Evolutionary conservation across 768 basidiomycete genomes (phyloP).

Genomic region (Melanogaster broomeanus): DNA sequence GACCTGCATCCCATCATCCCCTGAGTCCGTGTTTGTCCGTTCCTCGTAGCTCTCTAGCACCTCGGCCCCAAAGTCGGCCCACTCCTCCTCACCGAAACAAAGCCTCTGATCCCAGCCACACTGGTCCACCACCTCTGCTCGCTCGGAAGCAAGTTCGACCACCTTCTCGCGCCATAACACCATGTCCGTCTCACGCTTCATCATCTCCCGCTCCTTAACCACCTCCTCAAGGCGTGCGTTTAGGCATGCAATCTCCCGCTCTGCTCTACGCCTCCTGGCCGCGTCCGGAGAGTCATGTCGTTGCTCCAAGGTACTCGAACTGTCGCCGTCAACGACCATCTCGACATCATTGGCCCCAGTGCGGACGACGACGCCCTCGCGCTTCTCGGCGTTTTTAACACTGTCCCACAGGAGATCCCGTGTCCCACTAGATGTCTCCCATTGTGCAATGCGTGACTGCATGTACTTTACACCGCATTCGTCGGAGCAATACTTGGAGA

Average conservation of each 20-base stretch:
- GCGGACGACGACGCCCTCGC: constrained; percentile 68
- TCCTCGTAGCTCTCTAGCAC: constrained; percentile 67
- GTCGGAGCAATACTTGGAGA: constrained; percentile 92
- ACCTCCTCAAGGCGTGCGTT: constrained; percentile 56
- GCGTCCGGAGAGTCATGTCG: constrained; percentile 25
- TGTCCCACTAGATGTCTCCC: constrained; percentile 63
- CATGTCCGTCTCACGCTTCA: constrained; percentile 70
- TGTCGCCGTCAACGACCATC: constrained; percentile 18
- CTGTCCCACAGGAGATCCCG: constrained; percentile 70
- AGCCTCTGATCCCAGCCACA: constrained; percentile 92
- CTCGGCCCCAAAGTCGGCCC: constrained; percentile 63
- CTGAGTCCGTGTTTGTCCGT: constrained; percentile 34
- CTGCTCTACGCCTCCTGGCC: constrained; percentile 46
- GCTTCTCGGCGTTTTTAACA: constrained; percentile 67
- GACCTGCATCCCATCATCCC: constrained; percentile 41
- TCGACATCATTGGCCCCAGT: constrained; percentile 34
- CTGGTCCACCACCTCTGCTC: constrained; percentile 62
- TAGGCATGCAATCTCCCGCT: constrained; percentile 59
- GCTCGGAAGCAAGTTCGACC: constrained; percentile 63
- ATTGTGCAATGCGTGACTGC: constrained; percentile 61
- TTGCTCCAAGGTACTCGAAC: neutral
- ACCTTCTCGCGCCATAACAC: constrained; percentile 71
- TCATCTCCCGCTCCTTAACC: constrained; percentile 58
- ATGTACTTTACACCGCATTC: constrained; percentile 81
- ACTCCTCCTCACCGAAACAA: constrained; percentile 81